These are phyloP conservation scores for Corynespora cassiicola DNA, from an alignment of 2,329 filamentous ascomycete species.

Conservation along the genomic window DNA sequence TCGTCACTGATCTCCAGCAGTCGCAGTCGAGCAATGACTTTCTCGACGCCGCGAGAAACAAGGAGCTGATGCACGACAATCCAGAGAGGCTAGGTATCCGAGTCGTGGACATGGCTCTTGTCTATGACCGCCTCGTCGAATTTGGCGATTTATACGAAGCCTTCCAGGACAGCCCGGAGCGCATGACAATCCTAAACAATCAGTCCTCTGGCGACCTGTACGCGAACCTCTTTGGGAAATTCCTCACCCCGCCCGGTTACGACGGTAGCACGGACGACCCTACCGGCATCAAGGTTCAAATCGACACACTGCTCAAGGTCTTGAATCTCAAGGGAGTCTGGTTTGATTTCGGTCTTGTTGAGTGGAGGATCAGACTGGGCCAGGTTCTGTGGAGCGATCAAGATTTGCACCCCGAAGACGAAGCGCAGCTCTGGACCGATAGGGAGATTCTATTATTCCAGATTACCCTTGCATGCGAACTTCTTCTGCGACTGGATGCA, in stretches of 20 bases:
- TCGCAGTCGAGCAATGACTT: constrained; percentile 41
- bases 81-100: constrained; percentile 49
- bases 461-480: constrained; percentile 60
- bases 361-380: constrained; percentile 76
- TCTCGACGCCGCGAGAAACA: constrained; percentile 49
- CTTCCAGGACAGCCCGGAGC: constrained; percentile 60
- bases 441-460: constrained; percentile 63
- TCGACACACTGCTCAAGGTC: constrained; percentile 70
- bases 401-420: constrained; percentile 26
- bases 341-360: constrained; percentile 76
- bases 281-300: constrained; percentile 71
- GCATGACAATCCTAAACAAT: constrained; percentile 57
- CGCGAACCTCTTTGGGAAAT: constrained; percentile 50
- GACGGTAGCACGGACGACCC: constrained; percentile 58
- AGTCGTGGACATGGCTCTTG: constrained; percentile 33
- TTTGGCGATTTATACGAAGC: constrained; percentile 62
- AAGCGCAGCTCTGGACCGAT: constrained; percentile 44
- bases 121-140: constrained; percentile 46
- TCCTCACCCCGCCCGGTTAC: constrained; percentile 48
- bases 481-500: constrained; percentile 61
- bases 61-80: constrained; percentile 45
- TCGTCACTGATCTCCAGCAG: constrained; percentile 63
- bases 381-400: constrained; percentile 71
- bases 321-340: constrained; percentile 71
- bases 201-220: constrained; percentile 60